Conservation (phyloP, 2,329 filamentous ascomycete genomes). For the Trichophyton equinum region DNA sequence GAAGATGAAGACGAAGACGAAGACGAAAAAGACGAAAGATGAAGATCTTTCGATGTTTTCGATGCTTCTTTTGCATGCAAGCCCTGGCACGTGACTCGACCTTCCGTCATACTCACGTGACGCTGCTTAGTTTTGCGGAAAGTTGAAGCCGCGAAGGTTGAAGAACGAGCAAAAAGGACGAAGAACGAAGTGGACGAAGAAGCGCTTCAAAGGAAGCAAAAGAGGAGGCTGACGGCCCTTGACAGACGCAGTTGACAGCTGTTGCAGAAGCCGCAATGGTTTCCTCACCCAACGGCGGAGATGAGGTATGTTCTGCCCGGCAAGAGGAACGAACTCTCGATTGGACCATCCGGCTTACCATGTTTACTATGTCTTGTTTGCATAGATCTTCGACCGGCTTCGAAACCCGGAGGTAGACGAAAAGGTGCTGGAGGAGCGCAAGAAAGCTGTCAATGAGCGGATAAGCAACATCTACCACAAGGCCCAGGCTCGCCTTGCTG, state of each 20-base stretch:
- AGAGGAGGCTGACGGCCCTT: not conserved
- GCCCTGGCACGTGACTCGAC: not conserved
- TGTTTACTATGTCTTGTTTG: slow-evolving; percentile 2
- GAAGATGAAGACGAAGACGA: too few species aligned
- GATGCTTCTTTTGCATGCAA: not conserved
- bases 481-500: slow-evolving; percentile 50
- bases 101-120: not conserved
- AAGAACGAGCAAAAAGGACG: not conserved
- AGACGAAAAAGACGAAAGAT: too few species aligned
- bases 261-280: slow-evolving; percentile 33
- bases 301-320: slow-evolving; percentile 27
- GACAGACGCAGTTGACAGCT: not conserved
- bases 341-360: not conserved
- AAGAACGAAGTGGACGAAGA: not conserved
- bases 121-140: not conserved
- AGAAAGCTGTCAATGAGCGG: slow-evolving; percentile 48
- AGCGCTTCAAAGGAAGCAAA: not conserved
- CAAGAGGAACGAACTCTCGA: not conserved
- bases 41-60: not conserved
- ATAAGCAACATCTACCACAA: slow-evolving; percentile 47
- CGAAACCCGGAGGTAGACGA: slow-evolving; percentile 45
- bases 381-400: slow-evolving; percentile 48
- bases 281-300: slow-evolving; percentile 30
- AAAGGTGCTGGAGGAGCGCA: slow-evolving; percentile 45
- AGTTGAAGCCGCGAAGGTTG: not conserved